Evolutionary conservation across 2,329 filamentous ascomycete genomes (phyloP), one percentile per base, ranked within the genome.

Genomic region (Coniochaeta hoffmannii): DNA sequence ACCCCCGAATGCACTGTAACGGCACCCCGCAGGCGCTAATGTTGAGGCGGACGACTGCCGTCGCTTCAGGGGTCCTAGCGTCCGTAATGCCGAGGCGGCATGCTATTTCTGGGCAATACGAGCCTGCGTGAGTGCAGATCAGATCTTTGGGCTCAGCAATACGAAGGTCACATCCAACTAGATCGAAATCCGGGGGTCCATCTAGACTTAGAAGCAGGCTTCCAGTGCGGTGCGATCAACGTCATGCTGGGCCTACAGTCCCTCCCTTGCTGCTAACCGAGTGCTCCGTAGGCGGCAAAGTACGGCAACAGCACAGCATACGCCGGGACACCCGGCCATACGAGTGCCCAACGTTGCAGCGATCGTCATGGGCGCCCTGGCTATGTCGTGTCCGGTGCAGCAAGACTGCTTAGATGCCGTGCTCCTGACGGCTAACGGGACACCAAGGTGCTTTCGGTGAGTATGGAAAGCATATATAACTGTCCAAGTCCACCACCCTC

Each of bases 61-160:
- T 19, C 7, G 11, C 28, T 5, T 22, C 49, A 51, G 22, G 49
- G 36, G 36, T 22, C 30, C 44, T 31, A 50, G 24, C 44, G 28
- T 28, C 19, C 28, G 49, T 51, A 34, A 31, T 51, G 49, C 49
- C 31, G 28, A 51, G 49, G 28, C 49, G 9, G n/a, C 17, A 34
- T 34, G 49, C 49, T 51, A 51, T 51, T 32, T 31, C 15, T 34
- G 9, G 49, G 28, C 10, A 51, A 51, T 51, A 51, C 49, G 26
- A 32, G 26, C 32, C n/a, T 51, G 28, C 14, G 26, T 31, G 32
- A 34, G 28, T 34, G 49, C 15, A 26, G 49, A 51, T 51, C 49
- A 31, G 41, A 26, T 28, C 41, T 46, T n/a, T 14, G 24, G 30
- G 2, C 41, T 46, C 41, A 46, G 41, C 41, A 46, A 46, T 46